Evolutionary conservation across 805 yeast species (phyloP).

Genomic region (Helenozyma baotianmanensis): DNA sequence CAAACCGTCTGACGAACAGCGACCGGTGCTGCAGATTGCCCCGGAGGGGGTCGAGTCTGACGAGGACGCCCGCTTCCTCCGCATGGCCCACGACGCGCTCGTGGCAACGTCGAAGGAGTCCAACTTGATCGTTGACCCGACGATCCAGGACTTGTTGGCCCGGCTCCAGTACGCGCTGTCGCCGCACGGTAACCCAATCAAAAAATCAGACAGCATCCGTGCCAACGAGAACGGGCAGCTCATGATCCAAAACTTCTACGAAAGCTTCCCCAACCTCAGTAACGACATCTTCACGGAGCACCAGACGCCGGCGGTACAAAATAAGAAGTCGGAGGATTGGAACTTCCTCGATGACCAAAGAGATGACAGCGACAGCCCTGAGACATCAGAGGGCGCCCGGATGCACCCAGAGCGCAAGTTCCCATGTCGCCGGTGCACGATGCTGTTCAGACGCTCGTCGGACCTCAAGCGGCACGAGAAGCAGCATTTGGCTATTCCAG

Average conservation of each 20-base stretch:
- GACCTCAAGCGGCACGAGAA: conserved; percentile 74
- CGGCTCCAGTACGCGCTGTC: conserved; percentile 55
- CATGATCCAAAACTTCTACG: conserved; percentile 38
- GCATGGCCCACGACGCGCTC: conserved; percentile 58
- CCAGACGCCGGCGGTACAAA: conserved; percentile 2
- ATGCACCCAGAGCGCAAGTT: conserved; percentile 36
- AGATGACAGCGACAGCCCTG: conserved; percentile 3
- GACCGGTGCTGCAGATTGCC: too few species aligned
- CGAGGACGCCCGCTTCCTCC: conserved; percentile 53
- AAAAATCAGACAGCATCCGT: conserved; percentile 25
- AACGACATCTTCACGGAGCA: conserved; percentile 30
- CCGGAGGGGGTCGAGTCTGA: conserved; percentile 9
- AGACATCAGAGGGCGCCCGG: neutral
- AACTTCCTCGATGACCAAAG: conserved; percentile 22
- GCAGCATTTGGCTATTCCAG: conserved; percentile 66
- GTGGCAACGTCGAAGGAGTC: conserved; percentile 47
- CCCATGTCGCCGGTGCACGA: conserved; percentile 55
- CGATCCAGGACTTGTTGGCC: conserved; percentile 53
- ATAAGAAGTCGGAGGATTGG: conserved; percentile 27
- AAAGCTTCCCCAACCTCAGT: conserved; percentile 40
- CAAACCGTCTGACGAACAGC: neutral
- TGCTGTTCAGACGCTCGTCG: conserved; percentile 62
- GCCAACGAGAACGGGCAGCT: conserved; percentile 39
- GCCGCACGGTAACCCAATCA: conserved; percentile 52
- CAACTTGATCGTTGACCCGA: conserved; percentile 50